Percentiles rank a stretch among this genome's conserved stretches.
Conservation (phyloP, 2,329 filamentous ascomycete species). For the Rutstroemia sp. region DNA sequence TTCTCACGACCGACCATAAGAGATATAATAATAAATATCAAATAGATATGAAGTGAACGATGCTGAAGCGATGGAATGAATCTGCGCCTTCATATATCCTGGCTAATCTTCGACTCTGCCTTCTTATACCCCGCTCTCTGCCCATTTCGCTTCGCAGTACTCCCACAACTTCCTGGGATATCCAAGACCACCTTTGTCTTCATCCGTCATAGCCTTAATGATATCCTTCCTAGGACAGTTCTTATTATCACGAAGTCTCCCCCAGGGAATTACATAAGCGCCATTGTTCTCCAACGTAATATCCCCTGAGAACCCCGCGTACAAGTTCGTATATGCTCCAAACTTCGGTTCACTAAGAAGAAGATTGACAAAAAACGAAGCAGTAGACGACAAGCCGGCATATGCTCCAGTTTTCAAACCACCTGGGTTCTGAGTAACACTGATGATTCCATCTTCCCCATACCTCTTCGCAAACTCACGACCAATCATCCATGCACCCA, state of each 20-base stretch:
- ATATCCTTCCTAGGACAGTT: constrained; percentile 25
- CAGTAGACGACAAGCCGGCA: not conserved
- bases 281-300: constrained; percentile 13
- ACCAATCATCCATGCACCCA: constrained; percentile 9
- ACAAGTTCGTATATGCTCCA: constrained; percentile 16
- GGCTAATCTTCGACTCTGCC: not conserved
- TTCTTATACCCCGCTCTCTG: constrained; percentile 3
- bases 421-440: constrained; percentile 15
- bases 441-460: constrained; percentile 8
- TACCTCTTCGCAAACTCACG: constrained; percentile 15
- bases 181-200: constrained; percentile 32
- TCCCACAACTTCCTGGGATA: constrained; percentile 35
- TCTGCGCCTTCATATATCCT: too few species aligned
- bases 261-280: constrained; percentile 38
- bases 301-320: constrained; percentile 14
- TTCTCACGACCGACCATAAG: too few species aligned
- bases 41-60: too few species aligned
- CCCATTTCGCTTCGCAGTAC: constrained; percentile 34
- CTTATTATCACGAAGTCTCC: constrained; percentile 29
- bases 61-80: too few species aligned
- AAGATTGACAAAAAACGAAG: not conserved
- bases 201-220: constrained; percentile 24
- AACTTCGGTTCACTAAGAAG: not conserved
- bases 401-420: constrained; percentile 8
- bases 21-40: too few species aligned